Evolutionary conservation across 805 yeast species (phyloP).

Genomic region (Schwanniomyces vanrijiae): DNA sequence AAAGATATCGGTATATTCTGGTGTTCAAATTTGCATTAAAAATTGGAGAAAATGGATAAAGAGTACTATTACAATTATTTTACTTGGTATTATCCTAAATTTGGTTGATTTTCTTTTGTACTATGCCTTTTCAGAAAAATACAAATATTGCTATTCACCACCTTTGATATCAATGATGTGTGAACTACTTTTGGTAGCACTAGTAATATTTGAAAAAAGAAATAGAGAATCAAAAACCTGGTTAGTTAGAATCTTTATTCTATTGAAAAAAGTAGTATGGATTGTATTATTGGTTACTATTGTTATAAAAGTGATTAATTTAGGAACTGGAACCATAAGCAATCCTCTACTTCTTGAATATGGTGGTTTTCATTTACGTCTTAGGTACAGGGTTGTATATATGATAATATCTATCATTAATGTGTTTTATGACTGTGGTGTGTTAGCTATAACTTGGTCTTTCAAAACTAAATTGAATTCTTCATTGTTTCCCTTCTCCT

Average conservation of each 20-base stretch:
- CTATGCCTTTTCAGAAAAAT: background rate
- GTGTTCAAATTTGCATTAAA: background rate
- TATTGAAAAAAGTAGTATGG: conserved; percentile 1
- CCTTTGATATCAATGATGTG: background rate
- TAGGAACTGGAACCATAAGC: conserved; percentile 4
- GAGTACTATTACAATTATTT: background rate
- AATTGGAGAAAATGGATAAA: background rate
- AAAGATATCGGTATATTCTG: background rate
- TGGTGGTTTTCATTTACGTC: background rate
- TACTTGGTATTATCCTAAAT: background rate
- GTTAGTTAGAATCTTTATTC: background rate
- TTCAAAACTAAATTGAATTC: conserved; percentile 1
- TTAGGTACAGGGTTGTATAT: background rate
- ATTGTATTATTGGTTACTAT: background rate
- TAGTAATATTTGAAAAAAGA: background rate
- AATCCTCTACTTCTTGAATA: conserved; percentile 1
- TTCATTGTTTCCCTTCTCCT: background rate
- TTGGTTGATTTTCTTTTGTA: background rate
- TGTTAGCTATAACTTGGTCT: background rate
- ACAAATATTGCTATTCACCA: background rate
- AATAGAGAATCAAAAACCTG: background rate
- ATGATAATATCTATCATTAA: background rate
- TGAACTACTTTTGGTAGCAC: background rate
- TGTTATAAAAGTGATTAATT: background rate
- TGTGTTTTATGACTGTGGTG: conserved; percentile 1